Base-by-base conservation (phyloP, 768 basidiomycete genomes). In the Roridomyces roridus region DNA sequence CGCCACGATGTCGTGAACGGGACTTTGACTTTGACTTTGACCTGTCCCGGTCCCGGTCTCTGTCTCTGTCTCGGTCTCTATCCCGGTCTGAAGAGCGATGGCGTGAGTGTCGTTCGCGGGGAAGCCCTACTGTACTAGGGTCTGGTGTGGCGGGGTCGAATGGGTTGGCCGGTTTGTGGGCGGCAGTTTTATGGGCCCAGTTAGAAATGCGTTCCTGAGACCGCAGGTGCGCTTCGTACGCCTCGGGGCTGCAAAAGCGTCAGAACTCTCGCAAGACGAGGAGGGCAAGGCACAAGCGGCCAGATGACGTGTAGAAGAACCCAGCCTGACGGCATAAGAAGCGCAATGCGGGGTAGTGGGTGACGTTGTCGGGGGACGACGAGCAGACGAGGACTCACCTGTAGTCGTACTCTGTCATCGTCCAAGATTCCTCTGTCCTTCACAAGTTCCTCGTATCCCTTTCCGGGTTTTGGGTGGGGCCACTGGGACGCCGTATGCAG, bases 401-500 rank as follows among this genome's bases (percentile, higher is more conserved):
- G 31, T 4, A 78, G 68, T 78, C 77, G 70, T 78, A 78, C 60
- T 78, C 77, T 15, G 77, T 79, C 77, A 78, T 78, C 14, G 9
- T n/a, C 29, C 28, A 4, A 9, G 8, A 31, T 14, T 34, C 35
- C 46, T 23, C 29, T 7, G 23, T 34, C 46, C 48, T 49, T 26
- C 39, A 37, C 29, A n/a, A n/a, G n/a, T n/a, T n/a, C n/a, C n/a
- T n/a, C n/a, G n/a, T n/a, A n/a, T n/a, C n/a, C n/a, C n/a, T n/a
- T n/a, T n/a, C n/a, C n/a, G n/a, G n/a, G n/a, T n/a, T n/a, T n/a
- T n/a, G n/a, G n/a, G n/a, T n/a, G n/a, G n/a, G n/a, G n/a, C n/a
- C n/a, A 15, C 31, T 15, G 31, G 11, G 31, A 34, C 29, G 29
- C 29, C 29, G 7, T 10, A 34, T 11, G 31, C 31, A 34, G 11